phyloP scores from a whole-genome alignment of 106 monocot genomes.

The Dendrobium nobile region DNA sequence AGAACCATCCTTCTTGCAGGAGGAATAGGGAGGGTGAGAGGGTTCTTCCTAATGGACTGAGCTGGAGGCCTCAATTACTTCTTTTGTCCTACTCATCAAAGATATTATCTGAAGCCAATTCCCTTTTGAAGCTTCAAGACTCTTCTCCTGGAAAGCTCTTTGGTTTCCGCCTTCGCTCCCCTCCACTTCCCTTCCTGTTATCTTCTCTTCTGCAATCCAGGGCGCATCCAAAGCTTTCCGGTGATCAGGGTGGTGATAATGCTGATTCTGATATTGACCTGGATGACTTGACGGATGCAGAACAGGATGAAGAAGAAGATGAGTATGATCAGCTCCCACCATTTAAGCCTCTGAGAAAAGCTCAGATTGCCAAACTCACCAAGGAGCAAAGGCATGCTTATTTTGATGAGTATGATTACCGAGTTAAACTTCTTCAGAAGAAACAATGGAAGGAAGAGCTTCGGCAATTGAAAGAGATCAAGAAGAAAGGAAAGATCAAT shows the following conservation, averaged over 20 bases:
- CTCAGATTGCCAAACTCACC: conserved; percentile 64
- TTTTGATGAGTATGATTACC: conserved; percentile 90
- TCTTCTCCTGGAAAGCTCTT: conserved; percentile 68
- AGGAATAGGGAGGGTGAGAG: conserved; percentile 68
- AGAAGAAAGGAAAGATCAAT: conserved; percentile 47
- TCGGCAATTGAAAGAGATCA: conserved; percentile 66
- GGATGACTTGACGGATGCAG: conserved; percentile 59
- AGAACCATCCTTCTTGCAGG: conserved; percentile 89
- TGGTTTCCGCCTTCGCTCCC: conserved; percentile 69
- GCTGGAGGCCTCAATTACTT: conserved; percentile 82
- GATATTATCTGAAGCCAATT: conserved; percentile 85
- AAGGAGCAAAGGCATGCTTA: conserved; percentile 80
- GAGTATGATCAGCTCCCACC: conserved; percentile 88
- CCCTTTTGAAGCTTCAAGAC: conserved; percentile 78
- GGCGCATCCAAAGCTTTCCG: conserved; percentile 66
- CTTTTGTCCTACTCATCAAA: conserved; percentile 91
- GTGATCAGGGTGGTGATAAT: conserved; percentile 50
- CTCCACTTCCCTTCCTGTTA: conserved; percentile 79
- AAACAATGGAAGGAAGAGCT: conserved; percentile 92
- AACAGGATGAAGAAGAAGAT: conserved; percentile 74
- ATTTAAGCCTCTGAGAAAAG: conserved; percentile 75
- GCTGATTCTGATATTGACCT: conserved; percentile 82
- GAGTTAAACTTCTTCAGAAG: conserved; percentile 89
- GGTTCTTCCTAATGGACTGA: conserved; percentile 78
- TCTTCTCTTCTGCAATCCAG: conserved; percentile 83